Conservation (phyloP, 768 basidiomycete genomes). For the Amanita fuliginea region DNA sequence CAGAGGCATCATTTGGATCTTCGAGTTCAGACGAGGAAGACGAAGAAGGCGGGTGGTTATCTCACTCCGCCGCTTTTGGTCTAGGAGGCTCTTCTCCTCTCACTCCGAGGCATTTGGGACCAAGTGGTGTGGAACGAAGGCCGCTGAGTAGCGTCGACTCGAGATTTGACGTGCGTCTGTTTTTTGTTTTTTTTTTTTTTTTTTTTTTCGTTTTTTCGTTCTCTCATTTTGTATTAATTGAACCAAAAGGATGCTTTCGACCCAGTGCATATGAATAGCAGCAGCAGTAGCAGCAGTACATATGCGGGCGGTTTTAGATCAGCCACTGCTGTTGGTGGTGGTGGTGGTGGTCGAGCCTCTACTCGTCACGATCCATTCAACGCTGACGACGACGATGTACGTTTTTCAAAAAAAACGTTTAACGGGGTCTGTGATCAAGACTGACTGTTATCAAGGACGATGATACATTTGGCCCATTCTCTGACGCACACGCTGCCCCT, state of each 20-base stretch:
- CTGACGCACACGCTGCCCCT: constrained; percentile 43
- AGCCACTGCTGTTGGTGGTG: not conserved
- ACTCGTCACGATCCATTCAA: constrained; percentile 41
- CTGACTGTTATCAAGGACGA: constrained; percentile 13
- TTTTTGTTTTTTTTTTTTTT: not conserved
- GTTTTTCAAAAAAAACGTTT: constrained; percentile 12
- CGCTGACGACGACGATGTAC: constrained; percentile 41
- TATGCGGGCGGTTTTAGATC: not conserved
- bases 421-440: no score
- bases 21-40: constrained; percentile 59
- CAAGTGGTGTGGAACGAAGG: constrained; percentile 23
- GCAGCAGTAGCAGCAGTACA: no score
- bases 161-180: not conserved
- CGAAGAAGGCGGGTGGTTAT: constrained; percentile 72
- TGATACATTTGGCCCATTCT: constrained; percentile 75
- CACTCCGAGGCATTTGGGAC: constrained; percentile 27
- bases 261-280: constrained; percentile 20
- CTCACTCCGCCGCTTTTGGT: constrained; percentile 64
- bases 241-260: constrained; percentile 39
- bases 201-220: not conserved
- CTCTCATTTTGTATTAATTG: no score
- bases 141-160: constrained; percentile 23
- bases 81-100: constrained; percentile 31
- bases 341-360: constrained; percentile 10
- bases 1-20: constrained; percentile 39